Evolutionary conservation across 2,329 filamentous ascomycete genomes (phyloP).

Genomic region (Phyllosticta paracitricarpa): DNA sequence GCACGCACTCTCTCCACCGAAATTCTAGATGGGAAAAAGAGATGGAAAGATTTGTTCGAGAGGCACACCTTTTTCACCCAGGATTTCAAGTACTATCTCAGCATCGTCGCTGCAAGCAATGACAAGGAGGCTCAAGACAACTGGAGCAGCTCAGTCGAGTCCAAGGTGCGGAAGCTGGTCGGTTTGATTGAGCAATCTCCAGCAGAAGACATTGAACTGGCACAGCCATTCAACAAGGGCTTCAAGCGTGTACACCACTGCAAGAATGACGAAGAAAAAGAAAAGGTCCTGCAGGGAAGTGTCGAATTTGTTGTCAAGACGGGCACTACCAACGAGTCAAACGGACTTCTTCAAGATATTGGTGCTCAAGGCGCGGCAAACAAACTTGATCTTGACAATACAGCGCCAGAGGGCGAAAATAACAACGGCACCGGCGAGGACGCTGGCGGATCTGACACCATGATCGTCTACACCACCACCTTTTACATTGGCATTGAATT

Average conservation of each 20-base stretch:
- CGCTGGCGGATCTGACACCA: constrained; percentile 31
- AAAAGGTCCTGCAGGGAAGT: constrained; percentile 52
- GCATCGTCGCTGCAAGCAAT: constrained; percentile 71
- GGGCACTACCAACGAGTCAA: constrained; percentile 29
- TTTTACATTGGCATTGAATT: constrained; percentile 89
- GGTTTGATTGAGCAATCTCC: constrained; percentile 70
- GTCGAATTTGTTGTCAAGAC: constrained; percentile 49
- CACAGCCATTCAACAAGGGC: constrained; percentile 86
- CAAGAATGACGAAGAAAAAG: constrained; percentile 49
- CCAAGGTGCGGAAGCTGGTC: constrained; percentile 80
- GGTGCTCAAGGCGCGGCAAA: constrained; percentile 36
- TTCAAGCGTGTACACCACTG: constrained; percentile 75
- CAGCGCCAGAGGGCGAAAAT: constrained; percentile 23
- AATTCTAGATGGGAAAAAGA: constrained; percentile 65
- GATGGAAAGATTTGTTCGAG: constrained; percentile 80
- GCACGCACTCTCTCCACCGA: constrained; percentile 67
- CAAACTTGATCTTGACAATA: constrained; percentile 20
- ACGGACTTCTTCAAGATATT: constrained; percentile 41
- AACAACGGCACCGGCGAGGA: constrained; percentile 34
- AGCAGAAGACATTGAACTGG: constrained; percentile 59
- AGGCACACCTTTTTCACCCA: constrained; percentile 90
- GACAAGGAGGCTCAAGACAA: constrained; percentile 75
- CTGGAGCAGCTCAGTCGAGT: constrained; percentile 90
- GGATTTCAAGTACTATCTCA: constrained; percentile 93
- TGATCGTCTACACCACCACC: constrained; percentile 72